These are phyloP conservation scores for Debaryomycetaceae sp. DNA, from an alignment of 1,139 yeast species.

Conservation along the genomic window DNA sequence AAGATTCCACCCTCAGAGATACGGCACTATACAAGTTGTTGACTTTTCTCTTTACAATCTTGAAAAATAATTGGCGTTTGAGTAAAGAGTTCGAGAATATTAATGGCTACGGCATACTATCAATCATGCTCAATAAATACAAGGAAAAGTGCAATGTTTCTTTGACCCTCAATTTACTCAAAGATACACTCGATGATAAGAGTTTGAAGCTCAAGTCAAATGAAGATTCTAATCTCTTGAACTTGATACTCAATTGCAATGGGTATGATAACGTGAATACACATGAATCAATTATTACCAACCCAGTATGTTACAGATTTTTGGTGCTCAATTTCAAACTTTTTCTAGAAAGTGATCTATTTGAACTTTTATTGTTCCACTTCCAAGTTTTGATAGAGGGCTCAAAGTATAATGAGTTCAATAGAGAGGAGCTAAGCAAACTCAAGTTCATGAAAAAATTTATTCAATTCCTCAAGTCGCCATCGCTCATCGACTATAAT, in stretches of 20 bases:
- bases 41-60: conserved; percentile 21
- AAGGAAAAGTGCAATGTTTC: conserved; percentile 20
- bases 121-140: conserved; percentile 28
- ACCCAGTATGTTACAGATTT: conserved; percentile 26
- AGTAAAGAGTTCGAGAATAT: conserved; percentile 40
- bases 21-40: conserved; percentile 20
- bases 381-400: conserved; percentile 50
- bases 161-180: conserved; percentile 14
- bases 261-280: conserved; percentile 25
- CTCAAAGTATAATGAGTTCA: conserved; percentile 48
- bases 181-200: conserved; percentile 5
- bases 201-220: conserved; percentile 5
- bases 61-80: conserved; percentile 37
- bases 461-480: conserved; percentile 47
- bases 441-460: conserved; percentile 54
- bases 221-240: conserved; percentile 11
- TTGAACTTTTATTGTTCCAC: conserved; percentile 53
- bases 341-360: conserved; percentile 36
- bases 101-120: conserved; percentile 40
- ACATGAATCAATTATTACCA: conserved; percentile 27
- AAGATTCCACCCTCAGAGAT: conserved; percentile 12
- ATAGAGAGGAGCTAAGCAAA: conserved; percentile 46
- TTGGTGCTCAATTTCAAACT: conserved; percentile 35
- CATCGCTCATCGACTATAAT: conserved; percentile 10
- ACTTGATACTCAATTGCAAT: conserved; percentile 19